phyloP scores from a whole-genome alignment of 2,329 filamentous ascomycete genomes.

The Aspergillus ochraceus region DNA sequence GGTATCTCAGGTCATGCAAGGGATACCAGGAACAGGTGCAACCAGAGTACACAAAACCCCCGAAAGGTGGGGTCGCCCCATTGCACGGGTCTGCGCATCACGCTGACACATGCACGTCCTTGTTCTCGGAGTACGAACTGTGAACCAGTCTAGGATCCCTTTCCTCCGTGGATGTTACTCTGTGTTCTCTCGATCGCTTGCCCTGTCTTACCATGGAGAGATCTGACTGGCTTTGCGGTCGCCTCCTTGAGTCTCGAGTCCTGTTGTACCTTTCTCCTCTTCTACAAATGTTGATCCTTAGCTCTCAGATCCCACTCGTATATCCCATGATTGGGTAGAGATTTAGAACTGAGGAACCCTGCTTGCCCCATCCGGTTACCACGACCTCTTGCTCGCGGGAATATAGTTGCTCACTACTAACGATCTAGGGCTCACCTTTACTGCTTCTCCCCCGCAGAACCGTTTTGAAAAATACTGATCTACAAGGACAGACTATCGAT shows the following conservation, averaged over 20 bases:
- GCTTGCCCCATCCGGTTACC: background rate
- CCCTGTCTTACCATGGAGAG: background rate
- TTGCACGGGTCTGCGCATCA: slow-evolving; percentile 7
- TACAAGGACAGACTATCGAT: background rate
- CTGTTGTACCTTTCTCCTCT: background rate
- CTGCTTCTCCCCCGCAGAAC: background rate
- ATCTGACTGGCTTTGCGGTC: background rate
- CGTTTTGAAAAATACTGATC: background rate
- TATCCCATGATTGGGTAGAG: background rate
- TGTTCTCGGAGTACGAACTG: background rate
- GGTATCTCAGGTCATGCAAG: background rate
- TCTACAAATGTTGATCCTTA: background rate
- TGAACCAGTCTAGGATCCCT: background rate
- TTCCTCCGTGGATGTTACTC: background rate
- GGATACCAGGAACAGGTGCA: slow-evolving; percentile 2
- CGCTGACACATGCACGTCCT: background rate
- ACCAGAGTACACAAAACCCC: slow-evolving; percentile 4
- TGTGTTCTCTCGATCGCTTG: background rate
- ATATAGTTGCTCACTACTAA: background rate
- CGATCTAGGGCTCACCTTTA: background rate
- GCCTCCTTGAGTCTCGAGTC: background rate
- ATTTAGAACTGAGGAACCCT: background rate
- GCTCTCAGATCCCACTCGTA: background rate
- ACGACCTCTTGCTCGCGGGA: background rate
- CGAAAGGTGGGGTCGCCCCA: slow-evolving; percentile 3